These are phyloP conservation scores for Neckera pumila DNA, from an alignment of 225 moss, liverwort and hornwort genomes.

Conservation along the genomic window DNA sequence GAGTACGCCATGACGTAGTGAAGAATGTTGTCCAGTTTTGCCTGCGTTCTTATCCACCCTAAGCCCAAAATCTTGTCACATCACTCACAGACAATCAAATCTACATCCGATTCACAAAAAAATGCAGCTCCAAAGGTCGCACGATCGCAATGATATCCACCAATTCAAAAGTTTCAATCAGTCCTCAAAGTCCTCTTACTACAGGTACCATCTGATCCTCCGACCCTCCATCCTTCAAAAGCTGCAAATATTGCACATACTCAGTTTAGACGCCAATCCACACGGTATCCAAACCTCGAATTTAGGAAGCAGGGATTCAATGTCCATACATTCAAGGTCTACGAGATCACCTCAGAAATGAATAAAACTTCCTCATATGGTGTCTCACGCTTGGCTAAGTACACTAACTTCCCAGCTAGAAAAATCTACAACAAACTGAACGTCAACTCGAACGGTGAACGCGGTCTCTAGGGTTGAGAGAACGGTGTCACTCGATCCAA, in stretches of 20 bases:
- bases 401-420: neutral
- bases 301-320: neutral
- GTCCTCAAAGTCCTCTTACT: neutral
- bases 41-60: constrained; percentile 24
- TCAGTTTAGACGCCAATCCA: neutral
- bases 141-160: neutral
- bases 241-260: neutral
- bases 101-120: neutral
- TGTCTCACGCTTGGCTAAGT: neutral
- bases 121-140: neutral
- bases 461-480: neutral
- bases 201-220: neutral
- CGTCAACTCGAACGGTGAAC: neutral
- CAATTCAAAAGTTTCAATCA: neutral
- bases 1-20: constrained; percentile 5
- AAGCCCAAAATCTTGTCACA: constrained; percentile 3
- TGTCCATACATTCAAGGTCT: neutral
- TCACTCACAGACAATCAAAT: neutral
- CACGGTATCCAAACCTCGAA: neutral
- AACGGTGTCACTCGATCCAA: neutral
- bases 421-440: neutral
- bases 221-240: neutral
- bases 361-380: neutral
- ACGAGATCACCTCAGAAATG: neutral
- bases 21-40: neutral